phyloP scores from a whole-genome alignment of 176 grass and related monocot species.

The Oryza rufipogon region DNA sequence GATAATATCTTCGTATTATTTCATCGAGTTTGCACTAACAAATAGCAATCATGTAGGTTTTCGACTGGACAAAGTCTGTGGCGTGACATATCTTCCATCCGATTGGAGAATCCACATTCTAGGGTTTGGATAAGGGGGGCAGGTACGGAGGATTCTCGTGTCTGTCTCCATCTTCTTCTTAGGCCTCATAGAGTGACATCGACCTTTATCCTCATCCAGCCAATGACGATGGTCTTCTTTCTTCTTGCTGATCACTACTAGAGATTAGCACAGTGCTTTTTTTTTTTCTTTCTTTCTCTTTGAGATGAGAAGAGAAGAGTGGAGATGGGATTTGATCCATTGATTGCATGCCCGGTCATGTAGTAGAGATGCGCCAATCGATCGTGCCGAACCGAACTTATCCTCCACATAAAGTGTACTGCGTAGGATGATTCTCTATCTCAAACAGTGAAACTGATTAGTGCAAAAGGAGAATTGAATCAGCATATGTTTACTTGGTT shows the following conservation, averaged over 20 bases:
- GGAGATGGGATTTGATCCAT: conserved; percentile 20
- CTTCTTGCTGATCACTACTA: neutral
- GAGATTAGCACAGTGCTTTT: conserved; percentile 12
- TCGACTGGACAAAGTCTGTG: neutral
- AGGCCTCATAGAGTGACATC: conserved; percentile 20
- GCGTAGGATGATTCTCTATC: conserved; percentile 13
- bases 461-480: neutral
- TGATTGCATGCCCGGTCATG: neutral
- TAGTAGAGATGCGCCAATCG: neutral
- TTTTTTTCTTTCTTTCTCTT: neutral
- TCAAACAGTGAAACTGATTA: neutral
- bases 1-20: neutral
- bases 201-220: conserved; percentile 27
- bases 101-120: conserved; percentile 23
- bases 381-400: conserved; percentile 32
- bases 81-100: neutral
- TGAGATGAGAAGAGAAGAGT: neutral
- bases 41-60: neutral
- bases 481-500: neutral
- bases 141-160: conserved; percentile 31
- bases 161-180: neutral
- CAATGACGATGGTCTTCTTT: conserved; percentile 9
- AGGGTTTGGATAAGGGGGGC: conserved; percentile 38
- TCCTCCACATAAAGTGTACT: conserved; percentile 2
- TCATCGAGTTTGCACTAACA: neutral